Percentiles rank a stretch among this genome's conserved stretches.
phyloP scores from a whole-genome alignment of 2,329 filamentous ascomycete genomes.

The Penicillium sp. region DNA sequence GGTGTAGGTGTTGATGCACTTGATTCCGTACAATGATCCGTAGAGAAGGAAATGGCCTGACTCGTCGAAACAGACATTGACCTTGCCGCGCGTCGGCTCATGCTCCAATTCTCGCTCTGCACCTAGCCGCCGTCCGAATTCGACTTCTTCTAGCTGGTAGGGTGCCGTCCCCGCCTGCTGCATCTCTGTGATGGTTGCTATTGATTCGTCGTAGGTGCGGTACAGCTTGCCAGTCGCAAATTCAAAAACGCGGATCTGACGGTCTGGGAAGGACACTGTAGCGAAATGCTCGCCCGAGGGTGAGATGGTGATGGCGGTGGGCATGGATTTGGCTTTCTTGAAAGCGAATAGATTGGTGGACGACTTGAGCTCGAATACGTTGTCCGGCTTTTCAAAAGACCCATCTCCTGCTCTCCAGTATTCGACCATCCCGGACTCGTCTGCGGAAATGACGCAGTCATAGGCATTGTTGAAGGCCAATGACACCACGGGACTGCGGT shows the following conservation, averaged over 20 bases:
- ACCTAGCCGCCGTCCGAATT: conserved; percentile 84
- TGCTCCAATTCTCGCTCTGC: conserved; percentile 83
- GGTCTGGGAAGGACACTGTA: conserved; percentile 86
- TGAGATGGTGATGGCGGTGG: conserved; percentile 78
- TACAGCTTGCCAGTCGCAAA: conserved; percentile 85
- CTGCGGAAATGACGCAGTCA: conserved; percentile 86
- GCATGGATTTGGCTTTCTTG: conserved; percentile 87
- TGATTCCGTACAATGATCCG: conserved; percentile 85
- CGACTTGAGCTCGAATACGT: conserved; percentile 89
- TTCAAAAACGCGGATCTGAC: conserved; percentile 90
- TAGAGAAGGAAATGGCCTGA: conserved; percentile 94
- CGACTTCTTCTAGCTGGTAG: conserved; percentile 79
- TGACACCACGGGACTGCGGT: conserved; percentile 73
- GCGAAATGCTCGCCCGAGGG: conserved; percentile 83
- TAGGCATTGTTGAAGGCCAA: conserved; percentile 87
- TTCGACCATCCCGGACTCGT: conserved; percentile 89
- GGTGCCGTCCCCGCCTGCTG: conserved; percentile 85
- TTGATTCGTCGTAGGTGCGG: conserved; percentile 91
- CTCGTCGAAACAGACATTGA: conserved; percentile 92
- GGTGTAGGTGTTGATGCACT: conserved; percentile 93
- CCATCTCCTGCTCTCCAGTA: conserved; percentile 80
- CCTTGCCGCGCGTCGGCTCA: conserved; percentile 62
- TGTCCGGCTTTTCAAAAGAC: conserved; percentile 84
- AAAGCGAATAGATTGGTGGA: conserved; percentile 94
- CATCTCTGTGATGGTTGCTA: conserved; percentile 86